Evolutionary conservation across 441 rosid species (phyloP), one percentile per base, ranked within the genome.

Genomic region (Kokia cookei): DNA sequence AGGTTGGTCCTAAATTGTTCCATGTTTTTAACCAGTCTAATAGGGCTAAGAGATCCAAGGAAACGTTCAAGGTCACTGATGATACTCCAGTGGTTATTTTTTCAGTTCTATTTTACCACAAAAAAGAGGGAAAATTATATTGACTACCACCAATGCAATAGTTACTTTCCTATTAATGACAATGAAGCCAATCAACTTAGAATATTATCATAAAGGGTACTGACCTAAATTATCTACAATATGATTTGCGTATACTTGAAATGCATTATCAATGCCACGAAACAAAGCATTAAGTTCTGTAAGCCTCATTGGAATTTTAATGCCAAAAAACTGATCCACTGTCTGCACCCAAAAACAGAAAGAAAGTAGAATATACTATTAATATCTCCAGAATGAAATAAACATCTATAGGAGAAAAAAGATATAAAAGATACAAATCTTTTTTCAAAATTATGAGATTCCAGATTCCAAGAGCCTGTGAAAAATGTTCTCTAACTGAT

Each of bases 261-360:
- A 96, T 54, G 98, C 91, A 82, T 93, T 92, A 86, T 96, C 98
- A 50, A 93, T 72, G 55, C 99, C 98, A 80, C 97, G 92, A 73
- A 91, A 79, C 60, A 96, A 77, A 70, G 96, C 86, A 75, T 81
- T 88, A 81, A 96, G 76, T 79, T 93, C 99, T 17, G 84, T 76
- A 78, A 89, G 76, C 84, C 97, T 87, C 98, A 96, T 89, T 73
- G 99, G 99, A 82, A 92, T 93, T 82, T 88, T 87, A 70, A 96
- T 81, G 71, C 84, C 88, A 78, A 96, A 91, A 84, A 96, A 93
- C 29, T 96, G 98, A 86, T 96, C 98, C 59, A 96, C 96, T 15
- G 99, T 93, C 99, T 96, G 97, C 88, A 85, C 43, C 76, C 80
- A 81, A 78, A n/a, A 86, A 19, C 8, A 12, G 40, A 74, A 60